Evolutionary conservation across 768 basidiomycete genomes (phyloP).

Genomic region (Phanerodontia chrysosporium): DNA sequence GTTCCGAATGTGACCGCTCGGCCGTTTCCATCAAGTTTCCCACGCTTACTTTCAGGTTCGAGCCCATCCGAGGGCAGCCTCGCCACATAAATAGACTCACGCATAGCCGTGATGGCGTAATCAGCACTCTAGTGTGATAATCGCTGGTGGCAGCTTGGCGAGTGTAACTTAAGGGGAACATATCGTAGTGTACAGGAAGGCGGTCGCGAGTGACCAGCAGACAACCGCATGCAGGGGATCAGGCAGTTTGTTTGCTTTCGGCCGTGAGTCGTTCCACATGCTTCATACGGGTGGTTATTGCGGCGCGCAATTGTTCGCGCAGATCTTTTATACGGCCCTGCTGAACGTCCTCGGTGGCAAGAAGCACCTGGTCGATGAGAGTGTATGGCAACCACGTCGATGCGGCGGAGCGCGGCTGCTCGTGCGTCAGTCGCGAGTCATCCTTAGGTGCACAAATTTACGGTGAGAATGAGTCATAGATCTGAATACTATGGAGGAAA

Average conservation of each 20-base stretch:
- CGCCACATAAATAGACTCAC: too few species aligned
- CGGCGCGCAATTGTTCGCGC: slow-evolving; percentile 50
- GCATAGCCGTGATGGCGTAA: too few species aligned
- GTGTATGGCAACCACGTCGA: slow-evolving; percentile 81
- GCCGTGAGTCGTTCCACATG: slow-evolving; percentile 61
- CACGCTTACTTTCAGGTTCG: slow-evolving; percentile 5
- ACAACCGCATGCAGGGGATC: background rate
- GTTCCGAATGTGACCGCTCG: slow-evolving; percentile 6
- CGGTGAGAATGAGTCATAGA: too few species aligned
- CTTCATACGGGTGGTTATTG: slow-evolving; percentile 61
- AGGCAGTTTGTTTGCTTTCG: background rate
- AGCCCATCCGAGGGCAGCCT: background rate
- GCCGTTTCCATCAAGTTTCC: slow-evolving; percentile 1
- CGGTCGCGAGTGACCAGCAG: too few species aligned
- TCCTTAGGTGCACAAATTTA: too few species aligned
- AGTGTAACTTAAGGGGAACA: too few species aligned
- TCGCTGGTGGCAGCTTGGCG: too few species aligned
- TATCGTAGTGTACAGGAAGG: too few species aligned
- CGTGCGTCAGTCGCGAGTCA: slow-evolving; percentile 48
- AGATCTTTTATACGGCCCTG: slow-evolving; percentile 37
- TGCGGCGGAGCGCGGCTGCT: slow-evolving; percentile 49
- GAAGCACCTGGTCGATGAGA: slow-evolving; percentile 78
- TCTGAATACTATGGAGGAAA: too few species aligned
- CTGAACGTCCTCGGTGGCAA: slow-evolving; percentile 51
- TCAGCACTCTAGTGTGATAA: too few species aligned